Base-by-base conservation (phyloP, 2,329 filamentous ascomycete species). In the Atkinsonella hypoxylon region DNA sequence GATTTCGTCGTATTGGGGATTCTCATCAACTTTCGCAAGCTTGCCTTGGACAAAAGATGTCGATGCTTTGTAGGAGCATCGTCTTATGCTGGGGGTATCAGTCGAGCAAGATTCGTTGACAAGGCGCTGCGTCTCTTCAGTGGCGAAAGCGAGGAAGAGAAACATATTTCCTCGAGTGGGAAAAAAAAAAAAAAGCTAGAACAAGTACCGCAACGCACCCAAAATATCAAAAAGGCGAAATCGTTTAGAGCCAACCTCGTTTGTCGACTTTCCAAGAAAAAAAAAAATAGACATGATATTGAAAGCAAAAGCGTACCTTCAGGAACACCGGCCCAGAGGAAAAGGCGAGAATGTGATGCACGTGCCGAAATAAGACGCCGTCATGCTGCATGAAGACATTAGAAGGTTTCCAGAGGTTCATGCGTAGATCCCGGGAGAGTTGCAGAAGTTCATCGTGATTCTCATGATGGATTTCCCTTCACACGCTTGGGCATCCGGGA, bases 401-500 rank as follows among this genome's bases (percentile, higher is more conserved):
- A 59, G 56, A 58, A 61, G 56, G 54, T 55, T 34, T 53, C 59
- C 57, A 57, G 55, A 58, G 51, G 44, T 52, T 53, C 51, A 26
- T 50, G 31, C 32, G 30, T 42, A 40, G n/a, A 13, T 8, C 26
- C 26, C 32, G 18, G 34, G 9, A 36, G 34, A 46, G 17, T 43
- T 39, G 51, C 26, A 51, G 12, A 45, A 39, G 26, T 34, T 34
- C 8, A 7, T 7, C 12, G 20, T 9, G 45, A 20, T 36, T 41
- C 54, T 62, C 59, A 67, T 49, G 62, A 60, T 13, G 66, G 64
- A 54, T 75, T 77, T 38, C 66, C 68, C 62, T 79, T 79, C 50
- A 70, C 62, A 46, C 77, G 71, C 62, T 80, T 80, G n/a, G 58
- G 66, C 70, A 81, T 76, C 54, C 77, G 67, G 22, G 78, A 78